Base-by-base conservation (phyloP, 1,139 yeast species). In the Candida pseudocylindracea region DNA sequence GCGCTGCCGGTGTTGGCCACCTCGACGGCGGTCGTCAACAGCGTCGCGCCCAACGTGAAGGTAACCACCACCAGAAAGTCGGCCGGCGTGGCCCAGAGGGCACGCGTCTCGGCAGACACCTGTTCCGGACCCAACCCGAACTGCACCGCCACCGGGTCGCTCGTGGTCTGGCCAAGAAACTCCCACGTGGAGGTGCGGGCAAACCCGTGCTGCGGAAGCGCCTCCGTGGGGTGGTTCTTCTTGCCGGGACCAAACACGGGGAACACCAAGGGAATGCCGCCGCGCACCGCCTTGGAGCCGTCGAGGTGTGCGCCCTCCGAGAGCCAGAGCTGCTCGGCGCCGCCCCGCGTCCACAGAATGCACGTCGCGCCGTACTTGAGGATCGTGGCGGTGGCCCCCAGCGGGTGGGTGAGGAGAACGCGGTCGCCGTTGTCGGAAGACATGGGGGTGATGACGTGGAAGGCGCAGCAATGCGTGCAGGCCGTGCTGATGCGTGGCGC, bases 191-290 rank as follows among this genome's bases (percentile, higher is more conserved):
- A 72, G 50, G 67, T 76, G 50, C 98, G 65, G 11, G 94, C 96
- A 54, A 88, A 79, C 2, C 98, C 98, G 49, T 88, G 98, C 55
- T 88, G 96, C 10, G 95, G 95, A 42, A 88, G 65, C 28, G 47
- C 43, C 39, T 37, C 46, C 2, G 67, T 57, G 26, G 63, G 55
- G 37, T 57, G 63, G 6, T 37, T 24, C 30, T 50, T 45, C 56
- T 41, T 59, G 50, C 39, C 61, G 48, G 79, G 81, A 37, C 98
- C 96, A 51, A 88, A 88, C 7, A 83, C 73, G 2, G 96, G 98
- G 63, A 88, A 88, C 2, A 85, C 96, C 26, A 88, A 60, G 10
- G 98, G 98, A 35, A 88, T 79, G 33, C 98, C 98, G 38, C 98
- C 98, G 48, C 98, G 67, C 24, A 88, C 95, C 1, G 96, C 91